Evolutionary conservation across 2,329 filamentous ascomycete species (phyloP), one percentile per base, ranked within the genome.

Genomic region (Proliferodiscus dingleyae): DNA sequence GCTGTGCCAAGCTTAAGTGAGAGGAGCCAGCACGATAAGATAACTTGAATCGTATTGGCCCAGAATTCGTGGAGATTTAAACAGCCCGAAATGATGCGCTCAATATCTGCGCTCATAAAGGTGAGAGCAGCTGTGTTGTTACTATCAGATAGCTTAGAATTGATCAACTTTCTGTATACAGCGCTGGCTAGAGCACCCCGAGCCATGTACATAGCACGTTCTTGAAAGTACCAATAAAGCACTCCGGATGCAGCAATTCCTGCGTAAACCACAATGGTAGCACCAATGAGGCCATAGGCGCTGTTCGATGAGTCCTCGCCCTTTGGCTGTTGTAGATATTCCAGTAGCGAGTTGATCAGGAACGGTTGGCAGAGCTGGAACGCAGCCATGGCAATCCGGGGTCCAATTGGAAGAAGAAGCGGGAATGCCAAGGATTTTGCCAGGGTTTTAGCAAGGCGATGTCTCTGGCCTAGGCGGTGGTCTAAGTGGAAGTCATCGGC

Each of bases 101-200:
- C 69, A 4, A 73, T 61, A 42, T 73, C 71, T 1, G 69, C 65
- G 10, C 65, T 68, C 69, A 74, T 73, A 9, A 72, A 57, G 1
- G 70, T 73, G 4, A 72, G 54, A 0, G 70, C 62, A 2, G 64
- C 64, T 1, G 61, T 57, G 8, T 67, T 65, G 10, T 64, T 61
- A 16, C 61, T 54, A 3, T 55, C 52, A 0, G 53, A 44, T 0
- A 59, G 50, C 5, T 58, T 57, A 13, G 70, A 46, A 1, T 59
- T 52, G 1, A 68, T 47, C 0, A 70, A 71, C 54, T 73, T 73
- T 19, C 67, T 66, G 53, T 73, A 80, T 2, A 80, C 68, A 52
- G 75, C 61, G 0, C 71, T 69, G 19, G 71, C 61, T 3, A 74
- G 55, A n/a, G n/a, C n/a, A n/a, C n/a, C n/a, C 16, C 30, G n/a